These are phyloP conservation scores for Emiliania huxleyi DNA, from an alignment of 78 protist genomes.

Conservation along the genomic window DNA sequence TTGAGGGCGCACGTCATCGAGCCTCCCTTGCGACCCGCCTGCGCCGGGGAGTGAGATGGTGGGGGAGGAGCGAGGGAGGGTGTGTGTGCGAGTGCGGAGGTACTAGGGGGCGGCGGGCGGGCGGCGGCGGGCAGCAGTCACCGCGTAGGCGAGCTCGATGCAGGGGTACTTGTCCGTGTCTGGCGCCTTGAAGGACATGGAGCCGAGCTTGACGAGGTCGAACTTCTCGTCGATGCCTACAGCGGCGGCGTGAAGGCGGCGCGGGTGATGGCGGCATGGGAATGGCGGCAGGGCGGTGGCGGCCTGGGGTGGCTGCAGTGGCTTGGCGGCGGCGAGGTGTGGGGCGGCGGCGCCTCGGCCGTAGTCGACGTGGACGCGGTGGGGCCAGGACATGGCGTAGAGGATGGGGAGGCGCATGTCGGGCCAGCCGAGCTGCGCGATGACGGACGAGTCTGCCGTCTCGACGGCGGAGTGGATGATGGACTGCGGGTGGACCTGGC, in stretches of 20 bases:
- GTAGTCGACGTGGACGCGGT: conserved; percentile 16
- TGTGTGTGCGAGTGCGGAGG: background rate
- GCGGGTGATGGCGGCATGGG: no score
- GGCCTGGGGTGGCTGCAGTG: no score
- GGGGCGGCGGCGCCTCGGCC: no score
- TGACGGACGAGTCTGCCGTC: conserved; percentile 26
- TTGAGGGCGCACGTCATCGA: conserved; percentile 53
- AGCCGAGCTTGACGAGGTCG: background rate
- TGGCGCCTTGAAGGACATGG: conserved; percentile 28
- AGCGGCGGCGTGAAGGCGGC: no score
- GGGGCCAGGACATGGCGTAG: conserved; percentile 32
- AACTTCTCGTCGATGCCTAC: conserved; percentile 3
- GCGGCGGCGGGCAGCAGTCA: no score
- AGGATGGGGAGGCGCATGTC: conserved; percentile 45
- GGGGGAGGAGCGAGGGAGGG: background rate
- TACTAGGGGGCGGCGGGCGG: background rate
- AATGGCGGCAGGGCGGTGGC: no score
- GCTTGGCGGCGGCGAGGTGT: no score
- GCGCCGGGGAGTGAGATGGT: no score
- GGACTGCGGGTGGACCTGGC: conserved; percentile 47
- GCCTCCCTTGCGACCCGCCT: conserved; percentile 41
- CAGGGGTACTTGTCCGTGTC: conserved; percentile 19
- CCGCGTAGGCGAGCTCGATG: conserved; percentile 25
- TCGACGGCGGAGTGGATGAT: conserved; percentile 50
- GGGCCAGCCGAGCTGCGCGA: conserved; percentile 48